Conservation (phyloP, 495 filamentous ascomycete genomes). For the Penicillium macrosclerotiorum region DNA sequence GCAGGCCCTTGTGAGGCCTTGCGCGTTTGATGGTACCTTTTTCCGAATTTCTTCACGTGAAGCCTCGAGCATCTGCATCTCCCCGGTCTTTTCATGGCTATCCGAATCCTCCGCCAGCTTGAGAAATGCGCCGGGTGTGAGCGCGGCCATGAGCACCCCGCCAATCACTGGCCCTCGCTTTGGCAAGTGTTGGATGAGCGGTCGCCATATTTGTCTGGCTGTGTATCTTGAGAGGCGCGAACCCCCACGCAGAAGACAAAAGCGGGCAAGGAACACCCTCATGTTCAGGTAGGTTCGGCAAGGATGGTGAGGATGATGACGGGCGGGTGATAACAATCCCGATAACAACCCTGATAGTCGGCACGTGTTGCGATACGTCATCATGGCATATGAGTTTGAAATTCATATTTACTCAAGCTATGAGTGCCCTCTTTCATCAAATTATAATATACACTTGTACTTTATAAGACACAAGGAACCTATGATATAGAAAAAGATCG, state of each 20-base stretch:
- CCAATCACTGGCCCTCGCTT: conserved; percentile 26
- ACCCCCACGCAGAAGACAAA: conserved; percentile 45
- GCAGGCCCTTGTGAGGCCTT: conserved; percentile 51
- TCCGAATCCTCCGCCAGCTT: conserved; percentile 65
- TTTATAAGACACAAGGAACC: too few relatives aligned
- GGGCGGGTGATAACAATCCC: conserved; percentile 10
- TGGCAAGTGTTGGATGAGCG: conserved; percentile 25
- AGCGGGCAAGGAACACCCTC: conserved; percentile 56
- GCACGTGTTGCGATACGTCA: conserved; percentile 26
- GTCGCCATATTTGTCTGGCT: conserved; percentile 27
- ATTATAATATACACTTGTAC: too few relatives aligned
- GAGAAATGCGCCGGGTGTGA: conserved; percentile 70
- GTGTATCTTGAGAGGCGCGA: conserved; percentile 14
- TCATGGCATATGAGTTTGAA: too few relatives aligned
- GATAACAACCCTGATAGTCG: conserved; percentile 15
- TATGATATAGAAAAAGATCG: too few relatives aligned
- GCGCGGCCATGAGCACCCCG: conserved; percentile 46
- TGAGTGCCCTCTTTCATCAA: too few relatives aligned
- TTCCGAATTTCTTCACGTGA: conserved; percentile 75
- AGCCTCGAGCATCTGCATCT: conserved; percentile 80
- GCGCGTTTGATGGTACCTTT: conserved; percentile 57
- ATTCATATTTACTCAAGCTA: too few relatives aligned
- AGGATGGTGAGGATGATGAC: conserved; percentile 9
- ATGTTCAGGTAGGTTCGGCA: conserved; percentile 35
- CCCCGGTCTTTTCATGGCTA: conserved; percentile 63